Percentiles rank a stretch among this genome's conserved stretches.
Conservation (phyloP, 2,329 filamentous ascomycete genomes). For the Monilinia aucupariae region DNA sequence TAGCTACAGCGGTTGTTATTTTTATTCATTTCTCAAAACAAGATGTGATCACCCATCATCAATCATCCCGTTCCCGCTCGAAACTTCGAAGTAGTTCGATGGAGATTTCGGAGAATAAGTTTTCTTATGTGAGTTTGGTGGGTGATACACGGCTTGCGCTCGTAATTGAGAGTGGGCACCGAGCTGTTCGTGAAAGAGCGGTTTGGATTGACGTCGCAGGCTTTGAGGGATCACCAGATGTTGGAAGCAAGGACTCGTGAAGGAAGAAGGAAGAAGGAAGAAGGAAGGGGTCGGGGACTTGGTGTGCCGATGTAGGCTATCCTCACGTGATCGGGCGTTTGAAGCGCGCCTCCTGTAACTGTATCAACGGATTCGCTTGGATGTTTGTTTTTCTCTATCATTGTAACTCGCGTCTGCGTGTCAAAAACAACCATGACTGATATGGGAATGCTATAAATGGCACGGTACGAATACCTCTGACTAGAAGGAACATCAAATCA, state of each 20-base stretch:
- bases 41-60: conserved; percentile 11
- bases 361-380: conserved; percentile 6
- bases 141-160: neutral
- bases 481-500: neutral
- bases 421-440: neutral
- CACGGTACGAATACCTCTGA: neutral
- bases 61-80: conserved; percentile 11
- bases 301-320: neutral
- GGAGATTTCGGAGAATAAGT: conserved; percentile 7
- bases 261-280: too few relatives aligned
- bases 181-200: neutral
- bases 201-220: neutral
- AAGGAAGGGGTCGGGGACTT: neutral
- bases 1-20: neutral
- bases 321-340: conserved; percentile 16
- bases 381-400: too few relatives aligned
- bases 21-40: conserved; percentile 2
- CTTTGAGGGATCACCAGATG: neutral
- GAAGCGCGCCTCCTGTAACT: conserved; percentile 15
- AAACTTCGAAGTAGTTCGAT: conserved; percentile 14
- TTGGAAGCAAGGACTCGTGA: too few relatives aligned
- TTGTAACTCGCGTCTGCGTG: neutral
- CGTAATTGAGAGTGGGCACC: neutral
- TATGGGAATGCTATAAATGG: neutral
- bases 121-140: conserved; percentile 1